Conservation (phyloP, 768 basidiomycete species). For the Auricularia heimuer region DNA sequence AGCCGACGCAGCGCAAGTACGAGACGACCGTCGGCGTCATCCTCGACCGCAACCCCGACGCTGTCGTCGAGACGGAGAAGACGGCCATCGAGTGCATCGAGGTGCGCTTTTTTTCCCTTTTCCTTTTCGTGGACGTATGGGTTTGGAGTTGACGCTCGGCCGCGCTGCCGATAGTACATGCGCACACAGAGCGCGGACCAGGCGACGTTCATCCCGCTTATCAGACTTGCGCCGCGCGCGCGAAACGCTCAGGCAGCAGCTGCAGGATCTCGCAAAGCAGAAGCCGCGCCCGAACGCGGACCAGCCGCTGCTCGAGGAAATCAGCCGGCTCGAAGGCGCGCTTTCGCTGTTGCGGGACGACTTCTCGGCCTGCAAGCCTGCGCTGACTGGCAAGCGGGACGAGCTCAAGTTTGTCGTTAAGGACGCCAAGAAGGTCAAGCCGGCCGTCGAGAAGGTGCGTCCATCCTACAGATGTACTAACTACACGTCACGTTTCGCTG, state of each 20-base stretch:
- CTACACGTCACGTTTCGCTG: neutral
- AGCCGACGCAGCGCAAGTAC: too few species aligned
- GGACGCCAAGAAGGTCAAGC: constrained; percentile 54
- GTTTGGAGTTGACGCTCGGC: too few species aligned
- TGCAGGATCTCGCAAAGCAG: constrained; percentile 75
- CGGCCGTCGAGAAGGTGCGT: constrained; percentile 61
- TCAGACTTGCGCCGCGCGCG: constrained; percentile 48
- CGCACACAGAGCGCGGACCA: too few species aligned
- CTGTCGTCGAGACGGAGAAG: too few species aligned
- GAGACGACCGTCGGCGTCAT: too few species aligned
- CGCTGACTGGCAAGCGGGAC: constrained; percentile 68
- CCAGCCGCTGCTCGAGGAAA: constrained; percentile 65
- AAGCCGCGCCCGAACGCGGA: constrained; percentile 80
- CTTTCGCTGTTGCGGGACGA: constrained; percentile 72
- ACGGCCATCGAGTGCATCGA: too few species aligned
- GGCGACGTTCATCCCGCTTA: too few species aligned
- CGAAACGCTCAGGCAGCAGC: constrained; percentile 60
- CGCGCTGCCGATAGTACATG: too few species aligned
- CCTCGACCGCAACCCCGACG: too few species aligned
- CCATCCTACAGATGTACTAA: neutral
- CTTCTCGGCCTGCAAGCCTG: constrained; percentile 62
- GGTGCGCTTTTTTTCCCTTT: too few species aligned
- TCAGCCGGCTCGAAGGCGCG: constrained; percentile 71
- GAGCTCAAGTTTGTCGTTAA: constrained; percentile 76
- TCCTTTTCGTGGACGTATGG: too few species aligned